Conservation (phyloP, 768 basidiomycete species). For the Rhizopogon vinicolor region DNA sequence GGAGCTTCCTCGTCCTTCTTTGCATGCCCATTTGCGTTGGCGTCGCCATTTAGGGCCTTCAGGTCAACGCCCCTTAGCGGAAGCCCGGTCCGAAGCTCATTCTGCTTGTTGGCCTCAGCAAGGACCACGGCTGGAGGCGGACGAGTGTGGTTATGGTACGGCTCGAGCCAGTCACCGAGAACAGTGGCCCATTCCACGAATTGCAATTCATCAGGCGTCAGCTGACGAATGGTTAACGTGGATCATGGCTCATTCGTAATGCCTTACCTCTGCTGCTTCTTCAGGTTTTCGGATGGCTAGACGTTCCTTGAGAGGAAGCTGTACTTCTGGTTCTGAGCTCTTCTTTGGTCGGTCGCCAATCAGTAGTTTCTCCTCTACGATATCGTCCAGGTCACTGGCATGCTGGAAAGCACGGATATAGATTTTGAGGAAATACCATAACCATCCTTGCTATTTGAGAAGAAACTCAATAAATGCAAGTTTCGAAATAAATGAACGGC, state of each 20-base stretch:
- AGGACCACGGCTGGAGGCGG: conserved; percentile 67
- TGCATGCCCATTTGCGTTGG: conserved; percentile 37
- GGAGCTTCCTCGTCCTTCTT: conserved; percentile 76
- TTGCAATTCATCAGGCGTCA: conserved; percentile 58
- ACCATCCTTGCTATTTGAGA: conserved; percentile 58
- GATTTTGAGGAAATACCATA: conserved; percentile 63
- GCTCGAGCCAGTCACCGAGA: conserved; percentile 72
- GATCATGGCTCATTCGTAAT: conserved; percentile 1
- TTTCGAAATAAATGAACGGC: conserved; percentile 17
- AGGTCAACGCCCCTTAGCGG: conserved; percentile 62
- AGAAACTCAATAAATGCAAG: neutral
- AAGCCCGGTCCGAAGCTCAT: conserved; percentile 64
- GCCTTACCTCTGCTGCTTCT: conserved; percentile 49
- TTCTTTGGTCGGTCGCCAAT: conserved; percentile 78
- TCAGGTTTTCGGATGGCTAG: conserved; percentile 44
- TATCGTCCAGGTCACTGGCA: conserved; percentile 76
- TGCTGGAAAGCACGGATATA: conserved; percentile 78
- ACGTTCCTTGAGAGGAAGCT: conserved; percentile 54
- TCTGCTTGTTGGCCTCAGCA: conserved; percentile 71
- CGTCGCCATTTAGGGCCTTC: conserved; percentile 25
- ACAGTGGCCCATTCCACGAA: conserved; percentile 58
- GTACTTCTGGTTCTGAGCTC: conserved; percentile 43
- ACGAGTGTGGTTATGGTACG: conserved; percentile 69
- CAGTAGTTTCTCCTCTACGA: conserved; percentile 75
- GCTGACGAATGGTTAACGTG: conserved; percentile 32